These are phyloP conservation scores for Ceratocystis colombiana DNA, from an alignment of 2,329 filamentous ascomycete species.

Conservation along the genomic window DNA sequence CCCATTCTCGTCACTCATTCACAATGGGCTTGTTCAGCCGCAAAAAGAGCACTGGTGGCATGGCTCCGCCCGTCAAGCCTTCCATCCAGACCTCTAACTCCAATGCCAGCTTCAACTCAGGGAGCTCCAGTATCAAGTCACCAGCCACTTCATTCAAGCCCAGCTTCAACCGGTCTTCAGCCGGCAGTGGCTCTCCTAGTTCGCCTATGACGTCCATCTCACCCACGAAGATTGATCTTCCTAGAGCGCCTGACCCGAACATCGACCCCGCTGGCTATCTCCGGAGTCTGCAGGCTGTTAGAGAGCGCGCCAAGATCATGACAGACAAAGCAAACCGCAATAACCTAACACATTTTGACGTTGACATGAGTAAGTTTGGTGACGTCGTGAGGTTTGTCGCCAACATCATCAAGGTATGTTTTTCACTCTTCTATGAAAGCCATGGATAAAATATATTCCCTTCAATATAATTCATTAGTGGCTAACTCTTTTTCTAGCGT, in stretches of 20 bases:
- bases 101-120: constrained; percentile 44
- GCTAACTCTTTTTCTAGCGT: constrained; percentile 31
- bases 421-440: background rate
- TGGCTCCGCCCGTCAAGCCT: constrained; percentile 28
- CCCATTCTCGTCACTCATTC: constrained; percentile 24
- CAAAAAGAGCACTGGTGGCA: constrained; percentile 21
- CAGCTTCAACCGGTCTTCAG: constrained; percentile 43
- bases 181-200: constrained; percentile 39
- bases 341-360: constrained; percentile 73
- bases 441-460: background rate
- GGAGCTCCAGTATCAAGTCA: constrained; percentile 40
- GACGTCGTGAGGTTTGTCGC: constrained; percentile 80
- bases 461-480: background rate
- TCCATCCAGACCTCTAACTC: constrained; percentile 39
- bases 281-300: constrained; percentile 76
- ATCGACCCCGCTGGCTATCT: constrained; percentile 85
- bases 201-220: constrained; percentile 45
- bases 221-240: constrained; percentile 65
- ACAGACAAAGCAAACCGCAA: constrained; percentile 68
- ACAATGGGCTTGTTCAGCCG: constrained; percentile 30
- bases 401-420: constrained; percentile 80
- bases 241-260: constrained; percentile 74
- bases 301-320: constrained; percentile 65
- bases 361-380: constrained; percentile 73
- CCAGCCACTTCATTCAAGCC: constrained; percentile 33